Evolutionary conservation across 139 green algal genomes (phyloP), one percentile per base, ranked within the genome.

Genomic region (Micromonas pusilla): DNA sequence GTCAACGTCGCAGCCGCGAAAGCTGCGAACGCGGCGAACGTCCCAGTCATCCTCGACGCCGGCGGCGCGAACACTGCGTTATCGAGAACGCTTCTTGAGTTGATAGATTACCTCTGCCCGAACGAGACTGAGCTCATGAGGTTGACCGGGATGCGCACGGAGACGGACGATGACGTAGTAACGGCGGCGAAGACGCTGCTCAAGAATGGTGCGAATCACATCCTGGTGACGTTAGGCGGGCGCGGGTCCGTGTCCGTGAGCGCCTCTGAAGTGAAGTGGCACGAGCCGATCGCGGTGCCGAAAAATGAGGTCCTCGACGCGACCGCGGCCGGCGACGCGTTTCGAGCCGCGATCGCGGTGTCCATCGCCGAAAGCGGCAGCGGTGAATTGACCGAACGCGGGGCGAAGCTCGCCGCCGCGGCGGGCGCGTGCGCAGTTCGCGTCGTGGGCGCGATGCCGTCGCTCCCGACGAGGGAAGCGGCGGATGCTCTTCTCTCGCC

Each of bases 331-430:
- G 88, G 88, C 26, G 87, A 92, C 60, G 81, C 84, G 16, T 92
- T 92, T 66, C 68, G 87, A 0, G 88, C 86, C 20, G 87, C 81
- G 0, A 90, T 91, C 87, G 89, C 86, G 2, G 83, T 92, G 23
- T 81, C 70, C 1, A 72, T 92, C 26, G 80, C 80, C 0, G 84
- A 90, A 77, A 86, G 88, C 23, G 30, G 45, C 30, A 38, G 65
- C 0, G 37, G 84, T 39, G 45, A 82, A 76, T 39, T 82, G 1
- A 80, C 71, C 38, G 54, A 90, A 54, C 74, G 72, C 1, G 74
- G 85, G 73, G 9, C 16, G 60, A 33, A 9, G 16, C 36, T 73
- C 13, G 88, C 83, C 4, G 71, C 85, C 0, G 87, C 86, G 0
- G 83, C 86, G 1, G 86, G 86, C 0, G 83, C 83, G 2, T 31